Evolutionary conservation across 805 yeast genomes (phyloP).

Genomic region (Kluyveromyces aestuarii): DNA sequence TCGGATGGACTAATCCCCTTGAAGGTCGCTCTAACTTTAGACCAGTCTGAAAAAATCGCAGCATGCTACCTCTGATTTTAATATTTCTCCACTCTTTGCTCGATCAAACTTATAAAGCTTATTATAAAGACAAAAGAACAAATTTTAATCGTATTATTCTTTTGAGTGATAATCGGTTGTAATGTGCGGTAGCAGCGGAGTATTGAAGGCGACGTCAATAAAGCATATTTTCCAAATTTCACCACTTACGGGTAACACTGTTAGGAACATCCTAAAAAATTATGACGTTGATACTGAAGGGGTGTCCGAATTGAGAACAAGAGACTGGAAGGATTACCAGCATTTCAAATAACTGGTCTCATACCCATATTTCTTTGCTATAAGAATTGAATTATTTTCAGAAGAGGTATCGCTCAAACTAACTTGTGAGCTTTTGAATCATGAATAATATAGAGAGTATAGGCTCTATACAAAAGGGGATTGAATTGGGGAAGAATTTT

Average conservation of each 20-base stretch:
- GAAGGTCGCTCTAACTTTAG: neutral
- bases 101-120: too few species aligned
- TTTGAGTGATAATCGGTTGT: too few species aligned
- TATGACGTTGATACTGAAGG: neutral
- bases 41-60: neutral
- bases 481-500: slow-evolving; percentile 15
- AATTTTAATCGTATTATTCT: too few species aligned
- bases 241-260: neutral
- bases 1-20: neutral
- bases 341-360: too few species aligned
- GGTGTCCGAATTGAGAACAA: neutral
- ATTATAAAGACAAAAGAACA: neutral
- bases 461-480: slow-evolving; percentile 6
- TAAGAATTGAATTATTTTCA: neutral
- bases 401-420: neutral
- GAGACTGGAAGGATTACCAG: neutral
- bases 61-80: too few species aligned
- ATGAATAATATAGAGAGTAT: neutral
- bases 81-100: too few species aligned
- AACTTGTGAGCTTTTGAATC: neutral
- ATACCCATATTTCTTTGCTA: neutral
- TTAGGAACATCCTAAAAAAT: neutral
- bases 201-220: too few species aligned
- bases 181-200: too few species aligned
- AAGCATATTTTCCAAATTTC: neutral